Evolutionary conservation across 2,329 filamentous ascomycete genomes (phyloP).

Genomic region (Exophiala sp.): DNA sequence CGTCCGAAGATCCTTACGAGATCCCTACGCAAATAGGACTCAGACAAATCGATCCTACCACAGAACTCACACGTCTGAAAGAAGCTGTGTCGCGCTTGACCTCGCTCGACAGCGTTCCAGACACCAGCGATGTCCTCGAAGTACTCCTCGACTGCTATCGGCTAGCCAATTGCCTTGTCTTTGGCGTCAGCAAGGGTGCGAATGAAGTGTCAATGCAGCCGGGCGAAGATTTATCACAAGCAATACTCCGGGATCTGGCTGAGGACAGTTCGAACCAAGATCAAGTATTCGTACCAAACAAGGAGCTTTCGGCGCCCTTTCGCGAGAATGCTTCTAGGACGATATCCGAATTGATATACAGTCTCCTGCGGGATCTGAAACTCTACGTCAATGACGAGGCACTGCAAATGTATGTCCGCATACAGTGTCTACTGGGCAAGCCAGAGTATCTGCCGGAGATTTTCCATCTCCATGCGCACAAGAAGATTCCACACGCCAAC

Average conservation of each 20-base stretch:
- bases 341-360: slow-evolving; percentile 59
- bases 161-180: slow-evolving; percentile 20
- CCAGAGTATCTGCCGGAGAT: slow-evolving; percentile 75
- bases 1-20: not conserved
- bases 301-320: slow-evolving; percentile 30
- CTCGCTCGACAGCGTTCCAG: slow-evolving; percentile 11
- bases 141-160: slow-evolving; percentile 15
- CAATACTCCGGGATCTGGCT: slow-evolving; percentile 27
- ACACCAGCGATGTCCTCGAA: slow-evolving; percentile 11
- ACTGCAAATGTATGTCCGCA: slow-evolving; percentile 69
- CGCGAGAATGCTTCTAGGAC: slow-evolving; percentile 39
- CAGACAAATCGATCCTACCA: slow-evolving; percentile 4
- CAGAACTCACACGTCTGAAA: slow-evolving; percentile 9
- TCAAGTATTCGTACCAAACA: slow-evolving; percentile 23
- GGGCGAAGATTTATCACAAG: slow-evolving; percentile 38
- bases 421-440: slow-evolving; percentile 69
- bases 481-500: slow-evolving; percentile 63
- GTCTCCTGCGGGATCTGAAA: slow-evolving; percentile 67
- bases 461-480: slow-evolving; percentile 78
- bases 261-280: slow-evolving; percentile 23
- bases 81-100: slow-evolving; percentile 17
- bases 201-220: slow-evolving; percentile 8
- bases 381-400: slow-evolving; percentile 75
- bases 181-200: slow-evolving; percentile 18
- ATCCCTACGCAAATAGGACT: slow-evolving; percentile 1